Evolutionary conservation across 306 rosid species (phyloP), one percentile per base, ranked within the genome.

Genomic region (Carpinus fangiana): DNA sequence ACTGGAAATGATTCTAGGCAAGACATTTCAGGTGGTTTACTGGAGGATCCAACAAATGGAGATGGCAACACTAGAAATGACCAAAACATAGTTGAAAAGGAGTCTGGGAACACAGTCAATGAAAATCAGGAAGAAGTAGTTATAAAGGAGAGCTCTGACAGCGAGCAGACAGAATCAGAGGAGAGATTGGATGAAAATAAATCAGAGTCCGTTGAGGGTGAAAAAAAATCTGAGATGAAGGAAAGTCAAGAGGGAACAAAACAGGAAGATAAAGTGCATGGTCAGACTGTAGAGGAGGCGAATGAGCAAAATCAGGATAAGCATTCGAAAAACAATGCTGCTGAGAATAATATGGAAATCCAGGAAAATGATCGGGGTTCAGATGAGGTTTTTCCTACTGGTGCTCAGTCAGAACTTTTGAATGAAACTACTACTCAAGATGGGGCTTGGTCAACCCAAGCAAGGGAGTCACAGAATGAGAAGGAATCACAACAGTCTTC

Each of bases 371-470:
- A 9, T 80, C 82, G 54, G 77, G 80, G 53, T 78, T 80, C 86
- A 26, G 71, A 80, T 45, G 87, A 81, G 67, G 74, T 4, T 78
- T 78, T 31, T 38, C 36, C 17, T 11, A 53, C 76, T 54, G 74
- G 36, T 55, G 48, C 65, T 0, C 47, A 17, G 47, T 41, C 88
- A 53, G 91, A 84, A 80, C 77, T 83, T 75, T 72, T 56, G 75
- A 76, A 46, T 78, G 88, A 88, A 70, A 79, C 80, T 81, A 79
- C 68, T 18, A 34, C 78, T 52, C 81, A 86, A 80, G 79, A 81
- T 72, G 94, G 87, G 75, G 83, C 77, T 38, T 84, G 86, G 91
- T 79, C 85, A 59, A 87, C 93, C 78, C 89, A 90, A 79, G 82
- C 75, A 12, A 72, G 31, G 45, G 85, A 88, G 82, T 82, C 87